phyloP scores from a whole-genome alignment of 73 alveolate species.

The Symbiodinium natans region DNA sequence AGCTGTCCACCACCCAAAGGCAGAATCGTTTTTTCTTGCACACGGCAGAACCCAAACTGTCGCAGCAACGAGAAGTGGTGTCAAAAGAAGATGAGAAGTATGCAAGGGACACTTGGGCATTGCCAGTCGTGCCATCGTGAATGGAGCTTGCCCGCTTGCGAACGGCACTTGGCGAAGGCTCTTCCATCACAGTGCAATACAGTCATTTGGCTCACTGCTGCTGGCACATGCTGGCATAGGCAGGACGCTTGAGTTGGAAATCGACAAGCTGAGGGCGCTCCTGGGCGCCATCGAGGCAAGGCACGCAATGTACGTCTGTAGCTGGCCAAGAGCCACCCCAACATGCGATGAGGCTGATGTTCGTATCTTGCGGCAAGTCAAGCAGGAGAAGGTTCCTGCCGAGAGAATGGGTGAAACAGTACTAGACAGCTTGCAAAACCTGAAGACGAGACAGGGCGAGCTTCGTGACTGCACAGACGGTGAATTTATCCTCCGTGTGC shows the following conservation, averaged over 20 bases:
- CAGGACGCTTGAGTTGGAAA: conserved; percentile 30
- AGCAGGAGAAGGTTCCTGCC: conserved; percentile 26
- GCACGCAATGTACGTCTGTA: not conserved
- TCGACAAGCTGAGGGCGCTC: conserved; percentile 67
- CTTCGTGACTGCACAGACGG: conserved; percentile 76
- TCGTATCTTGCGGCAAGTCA: conserved; percentile 59
- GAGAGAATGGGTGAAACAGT: not conserved
- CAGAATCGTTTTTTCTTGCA: too few species aligned
- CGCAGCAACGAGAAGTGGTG: too few species aligned
- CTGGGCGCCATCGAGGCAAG: conserved; percentile 65
- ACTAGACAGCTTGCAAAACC: not conserved
- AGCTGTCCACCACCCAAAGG: too few species aligned
- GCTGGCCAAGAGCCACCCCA: not conserved
- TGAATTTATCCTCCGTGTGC: conserved; percentile 62
- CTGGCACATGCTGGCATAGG: not conserved
- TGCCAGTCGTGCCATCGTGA: too few species aligned
- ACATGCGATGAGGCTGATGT: conserved; percentile 17
- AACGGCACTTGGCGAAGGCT: conserved; percentile 37
- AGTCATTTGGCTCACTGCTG: not conserved
- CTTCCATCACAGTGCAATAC: too few species aligned
- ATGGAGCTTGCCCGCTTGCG: conserved; percentile 55
- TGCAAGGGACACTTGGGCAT: too few species aligned
- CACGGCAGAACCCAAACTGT: too few species aligned
- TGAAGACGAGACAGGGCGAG: conserved; percentile 24
- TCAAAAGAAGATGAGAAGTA: too few species aligned